These are phyloP conservation scores for Cryptococcus neoformans DNA, from an alignment of 1,284 basidiomycete genomes.

Conservation along the genomic window DNA sequence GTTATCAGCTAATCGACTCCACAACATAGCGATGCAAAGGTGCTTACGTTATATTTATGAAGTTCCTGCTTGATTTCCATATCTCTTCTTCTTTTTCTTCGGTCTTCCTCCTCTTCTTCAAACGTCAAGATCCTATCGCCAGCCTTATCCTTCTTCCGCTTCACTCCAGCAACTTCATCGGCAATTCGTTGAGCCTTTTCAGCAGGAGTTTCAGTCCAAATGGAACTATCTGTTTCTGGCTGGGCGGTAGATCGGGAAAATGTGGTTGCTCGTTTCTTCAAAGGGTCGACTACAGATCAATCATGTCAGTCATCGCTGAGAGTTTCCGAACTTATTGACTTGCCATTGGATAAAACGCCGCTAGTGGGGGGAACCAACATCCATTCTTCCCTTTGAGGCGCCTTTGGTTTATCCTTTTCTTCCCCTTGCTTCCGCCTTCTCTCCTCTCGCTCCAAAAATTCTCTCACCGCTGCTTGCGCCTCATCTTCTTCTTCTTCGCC, in stretches of 20 bases:
- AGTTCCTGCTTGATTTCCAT: constrained; percentile 66
- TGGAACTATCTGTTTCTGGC: constrained; percentile 53
- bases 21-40: constrained; percentile 2
- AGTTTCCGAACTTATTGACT: constrained; percentile 37
- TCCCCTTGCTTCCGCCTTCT: constrained; percentile 57
- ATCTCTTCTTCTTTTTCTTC: constrained; percentile 59
- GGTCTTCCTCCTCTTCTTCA: constrained; percentile 52
- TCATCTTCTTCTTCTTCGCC: constrained; percentile 55
- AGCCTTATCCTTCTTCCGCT: constrained; percentile 60
- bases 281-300: constrained; percentile 61
- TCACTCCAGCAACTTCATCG: constrained; percentile 82
- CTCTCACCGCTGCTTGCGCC: constrained; percentile 58
- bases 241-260: constrained; percentile 42
- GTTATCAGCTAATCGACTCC: not conserved
- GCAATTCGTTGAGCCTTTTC: constrained; percentile 77
- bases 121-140: constrained; percentile 24
- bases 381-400: constrained; percentile 81
- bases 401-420: constrained; percentile 66
- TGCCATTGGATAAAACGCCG: constrained; percentile 69
- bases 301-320: too few relatives aligned
- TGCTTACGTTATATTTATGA: constrained; percentile 72
- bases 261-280: constrained; percentile 62
- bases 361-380: constrained; percentile 86
- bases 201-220: constrained; percentile 92
- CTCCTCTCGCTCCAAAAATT: constrained; percentile 73